Conservation (phyloP, 257 asterid genomes). For the Solanum lignicaule region DNA sequence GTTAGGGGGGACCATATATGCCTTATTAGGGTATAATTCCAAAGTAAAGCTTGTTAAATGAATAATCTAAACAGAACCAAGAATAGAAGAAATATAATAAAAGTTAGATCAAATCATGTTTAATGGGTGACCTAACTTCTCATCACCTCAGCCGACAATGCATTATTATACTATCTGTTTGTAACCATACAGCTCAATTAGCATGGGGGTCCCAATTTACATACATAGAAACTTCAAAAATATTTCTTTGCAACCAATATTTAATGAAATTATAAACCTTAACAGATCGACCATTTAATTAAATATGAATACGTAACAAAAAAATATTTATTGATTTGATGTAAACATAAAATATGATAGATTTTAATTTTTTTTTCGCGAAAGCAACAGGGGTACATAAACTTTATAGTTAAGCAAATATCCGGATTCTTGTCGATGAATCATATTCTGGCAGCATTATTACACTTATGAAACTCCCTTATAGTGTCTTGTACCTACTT, state of each 20-base stretch:
- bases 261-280: background rate
- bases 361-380: background rate
- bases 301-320: no score
- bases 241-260: background rate
- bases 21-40: slow-evolving; percentile 12
- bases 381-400: slow-evolving; percentile 17
- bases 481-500: slow-evolving; percentile 37
- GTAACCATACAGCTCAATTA: background rate
- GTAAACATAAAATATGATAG: background rate
- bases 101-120: background rate
- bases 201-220: background rate
- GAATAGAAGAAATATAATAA: background rate
- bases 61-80: background rate
- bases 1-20: slow-evolving; percentile 5
- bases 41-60: background rate
- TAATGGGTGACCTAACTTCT: slow-evolving; percentile 38
- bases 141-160: slow-evolving; percentile 39
- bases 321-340: background rate
- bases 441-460: slow-evolving; percentile 42
- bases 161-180: slow-evolving; percentile 28
- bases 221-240: background rate
- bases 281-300: background rate
- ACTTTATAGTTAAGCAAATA: slow-evolving; percentile 51
- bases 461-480: slow-evolving; percentile 18
- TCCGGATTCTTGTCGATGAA: slow-evolving; percentile 35